Conservation (phyloP, 2,329 filamentous ascomycete species). For the Bipolaris bicolor region DNA sequence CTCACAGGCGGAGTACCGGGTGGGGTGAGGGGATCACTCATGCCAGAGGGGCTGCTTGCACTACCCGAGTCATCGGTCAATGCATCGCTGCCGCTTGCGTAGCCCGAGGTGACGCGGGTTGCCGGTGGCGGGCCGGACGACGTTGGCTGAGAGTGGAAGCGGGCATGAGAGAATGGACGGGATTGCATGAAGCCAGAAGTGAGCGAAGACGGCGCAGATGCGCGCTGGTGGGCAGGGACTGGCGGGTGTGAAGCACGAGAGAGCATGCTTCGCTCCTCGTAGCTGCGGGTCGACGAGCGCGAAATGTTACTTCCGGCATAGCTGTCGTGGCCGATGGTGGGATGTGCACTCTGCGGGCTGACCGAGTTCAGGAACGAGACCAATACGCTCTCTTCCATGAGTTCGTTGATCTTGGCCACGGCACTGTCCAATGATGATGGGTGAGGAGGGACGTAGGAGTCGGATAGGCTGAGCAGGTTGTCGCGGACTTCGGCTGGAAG, state of each 20-base stretch:
- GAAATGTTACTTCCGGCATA: conserved; percentile 49
- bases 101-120: conserved; percentile 39
- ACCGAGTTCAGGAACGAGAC: conserved; percentile 84
- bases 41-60: conserved; percentile 53
- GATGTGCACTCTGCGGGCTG: conserved; percentile 56
- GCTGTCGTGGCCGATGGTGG: conserved; percentile 51
- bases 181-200: conserved; percentile 47
- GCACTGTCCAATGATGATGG: conserved; percentile 81
- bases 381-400: conserved; percentile 97
- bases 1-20: conserved; percentile 76
- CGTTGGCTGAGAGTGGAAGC: conserved; percentile 47
- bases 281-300: conserved; percentile 48
- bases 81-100: conserved; percentile 53
- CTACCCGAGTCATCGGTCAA: conserved; percentile 70
- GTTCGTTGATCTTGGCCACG: conserved; percentile 85
- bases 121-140: conserved; percentile 37
- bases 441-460: conserved; percentile 67
- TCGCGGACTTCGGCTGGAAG: conserved; percentile 86
- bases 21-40: conserved; percentile 71
- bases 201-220: conserved; percentile 49
- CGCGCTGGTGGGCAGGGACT: conserved; percentile 43
- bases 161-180: conserved; percentile 45
- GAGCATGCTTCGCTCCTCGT: conserved; percentile 49
- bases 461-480: conserved; percentile 70
- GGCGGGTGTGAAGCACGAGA: conserved; percentile 40